A percentile compares a stretch with the other conserved stretches of the same genome.
These are phyloP conservation scores for Vachellia pachyceras DNA, from an alignment of 306 rosid genomes.

Conservation along the genomic window DNA sequence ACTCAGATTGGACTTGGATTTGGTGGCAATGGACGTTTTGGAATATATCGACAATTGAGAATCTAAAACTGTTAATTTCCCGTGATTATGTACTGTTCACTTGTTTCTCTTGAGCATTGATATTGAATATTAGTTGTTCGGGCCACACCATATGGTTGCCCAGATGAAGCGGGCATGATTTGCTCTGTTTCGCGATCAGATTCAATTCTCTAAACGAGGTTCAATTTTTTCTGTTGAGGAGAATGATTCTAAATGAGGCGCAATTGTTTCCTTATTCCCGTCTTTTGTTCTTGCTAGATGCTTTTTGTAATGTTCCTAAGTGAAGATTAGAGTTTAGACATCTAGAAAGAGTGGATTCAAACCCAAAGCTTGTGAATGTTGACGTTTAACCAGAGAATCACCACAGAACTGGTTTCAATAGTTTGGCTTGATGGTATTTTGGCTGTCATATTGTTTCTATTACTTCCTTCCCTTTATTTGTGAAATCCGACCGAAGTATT, in stretches of 20 bases:
- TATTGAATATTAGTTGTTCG: constrained; percentile 35
- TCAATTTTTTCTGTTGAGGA: constrained; percentile 24
- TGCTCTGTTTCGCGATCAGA: constrained; percentile 27
- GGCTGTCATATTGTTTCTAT: constrained; percentile 5
- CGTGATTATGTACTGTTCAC: constrained; percentile 21
- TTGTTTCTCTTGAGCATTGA: constrained; percentile 32
- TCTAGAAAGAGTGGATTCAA: constrained; percentile 25
- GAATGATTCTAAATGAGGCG: constrained; percentile 34
- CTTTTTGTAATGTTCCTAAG: constrained; percentile 10
- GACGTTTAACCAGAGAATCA: background rate
- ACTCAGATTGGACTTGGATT: constrained; percentile 39
- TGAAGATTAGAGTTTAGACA: constrained; percentile 33
- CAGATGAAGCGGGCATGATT: constrained; percentile 37
- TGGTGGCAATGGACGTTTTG: constrained; percentile 4
- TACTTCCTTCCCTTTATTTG: background rate
- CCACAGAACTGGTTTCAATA: background rate
- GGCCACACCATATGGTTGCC: constrained; percentile 21
- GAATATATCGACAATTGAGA: constrained; percentile 22
- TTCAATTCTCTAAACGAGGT: constrained; percentile 17
- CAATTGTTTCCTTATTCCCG: constrained; percentile 12
- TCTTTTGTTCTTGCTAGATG: background rate
- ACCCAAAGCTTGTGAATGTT: constrained; percentile 23
- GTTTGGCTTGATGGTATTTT: constrained; percentile 11
- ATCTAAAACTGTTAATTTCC: constrained; percentile 8
- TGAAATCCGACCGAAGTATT: constrained; percentile 20